These are phyloP conservation scores for Colletotrichum lini DNA, from an alignment of 2,329 filamentous ascomycete species.

Conservation along the genomic window DNA sequence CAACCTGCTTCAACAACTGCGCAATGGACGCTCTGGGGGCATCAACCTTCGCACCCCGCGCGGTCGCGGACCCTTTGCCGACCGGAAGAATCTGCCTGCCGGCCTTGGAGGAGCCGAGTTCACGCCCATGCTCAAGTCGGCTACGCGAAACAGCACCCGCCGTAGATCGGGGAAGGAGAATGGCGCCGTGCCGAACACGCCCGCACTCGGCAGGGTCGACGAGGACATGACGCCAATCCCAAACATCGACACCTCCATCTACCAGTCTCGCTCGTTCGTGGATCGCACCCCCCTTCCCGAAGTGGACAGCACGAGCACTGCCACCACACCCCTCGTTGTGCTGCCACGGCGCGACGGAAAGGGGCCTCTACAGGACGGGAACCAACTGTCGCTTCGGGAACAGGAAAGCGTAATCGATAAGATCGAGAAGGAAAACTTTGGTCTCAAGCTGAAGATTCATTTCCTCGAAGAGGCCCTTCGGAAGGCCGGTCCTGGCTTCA, in stretches of 20 bases:
- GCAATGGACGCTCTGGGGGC: constrained; percentile 72
- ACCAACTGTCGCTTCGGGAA: constrained; percentile 91
- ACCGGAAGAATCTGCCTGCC: constrained; percentile 79
- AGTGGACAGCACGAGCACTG: constrained; percentile 82
- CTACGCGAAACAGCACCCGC: constrained; percentile 79
- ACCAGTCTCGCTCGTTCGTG: constrained; percentile 74
- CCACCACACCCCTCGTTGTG: constrained; percentile 85
- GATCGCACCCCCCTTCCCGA: constrained; percentile 80
- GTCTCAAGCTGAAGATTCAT: constrained; percentile 95
- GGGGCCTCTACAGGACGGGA: constrained; percentile 84
- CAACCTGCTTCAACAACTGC: constrained; percentile 82
- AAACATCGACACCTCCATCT: constrained; percentile 79
- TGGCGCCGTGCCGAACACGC: constrained; percentile 74
- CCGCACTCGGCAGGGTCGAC: constrained; percentile 76
- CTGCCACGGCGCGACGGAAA: constrained; percentile 75
- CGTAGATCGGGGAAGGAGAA: constrained; percentile 73
- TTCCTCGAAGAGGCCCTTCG: constrained; percentile 93
- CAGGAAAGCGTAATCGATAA: constrained; percentile 96
- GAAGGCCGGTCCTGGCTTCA: constrained; percentile 91
- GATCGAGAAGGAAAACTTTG: constrained; percentile 99
- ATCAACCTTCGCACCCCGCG: constrained; percentile 81
- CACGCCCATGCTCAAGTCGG: constrained; percentile 90
- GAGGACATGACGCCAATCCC: constrained; percentile 84
- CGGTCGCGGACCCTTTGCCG: constrained; percentile 78
- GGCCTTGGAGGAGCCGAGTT: constrained; percentile 83